A percentile compares a stretch with the other conserved stretches of the same genome.
Conservation (phyloP, 129 eudicot genomes). For the Silybum marianum region DNA sequence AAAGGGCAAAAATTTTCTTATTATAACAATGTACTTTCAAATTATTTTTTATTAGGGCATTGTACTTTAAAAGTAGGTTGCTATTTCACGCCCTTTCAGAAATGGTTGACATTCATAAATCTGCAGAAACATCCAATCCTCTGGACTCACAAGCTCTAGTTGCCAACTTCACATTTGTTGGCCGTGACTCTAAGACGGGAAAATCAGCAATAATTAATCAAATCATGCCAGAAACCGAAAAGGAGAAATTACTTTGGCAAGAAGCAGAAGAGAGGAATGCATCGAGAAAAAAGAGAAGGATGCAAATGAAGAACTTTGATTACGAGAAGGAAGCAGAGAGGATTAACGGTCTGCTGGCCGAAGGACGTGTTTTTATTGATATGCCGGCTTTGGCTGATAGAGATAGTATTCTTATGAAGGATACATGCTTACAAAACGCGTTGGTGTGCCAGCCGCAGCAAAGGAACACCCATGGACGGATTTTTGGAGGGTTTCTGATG, state of each 20-base stretch:
- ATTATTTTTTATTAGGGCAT: too few species aligned
- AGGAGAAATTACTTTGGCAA: slow-evolving; percentile 68
- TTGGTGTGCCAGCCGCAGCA: slow-evolving; percentile 93
- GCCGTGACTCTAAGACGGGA: slow-evolving; percentile 84
- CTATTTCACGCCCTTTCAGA: not conserved
- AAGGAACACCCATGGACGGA: slow-evolving; percentile 90
- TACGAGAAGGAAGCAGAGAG: slow-evolving; percentile 47
- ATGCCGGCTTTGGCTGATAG: slow-evolving; percentile 95
- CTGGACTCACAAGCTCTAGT: slow-evolving; percentile 61
- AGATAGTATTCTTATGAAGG: slow-evolving; percentile 84
- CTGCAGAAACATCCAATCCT: slow-evolving; percentile 52
- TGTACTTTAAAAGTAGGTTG: too few species aligned
- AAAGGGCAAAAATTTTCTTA: not conserved
- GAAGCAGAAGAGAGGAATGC: slow-evolving; percentile 88
- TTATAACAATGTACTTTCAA: too few species aligned
- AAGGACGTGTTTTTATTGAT: slow-evolving; percentile 79
- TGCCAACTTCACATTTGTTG: slow-evolving; percentile 97
- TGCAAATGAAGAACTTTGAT: slow-evolving; percentile 48
- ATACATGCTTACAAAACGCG: slow-evolving; percentile 83
- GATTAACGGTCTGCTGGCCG: slow-evolving; percentile 64
- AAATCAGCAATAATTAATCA: slow-evolving; percentile 74
- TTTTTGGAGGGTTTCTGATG: slow-evolving; percentile 94
- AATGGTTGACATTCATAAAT: slow-evolving; percentile 7
- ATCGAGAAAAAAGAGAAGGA: slow-evolving; percentile 54
- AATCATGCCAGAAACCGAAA: slow-evolving; percentile 65